A percentile compares a stretch with the other conserved stretches of the same genome.
phyloP scores from a whole-genome alignment of 2,329 filamentous ascomycete species.

The Cercospora sp. region DNA sequence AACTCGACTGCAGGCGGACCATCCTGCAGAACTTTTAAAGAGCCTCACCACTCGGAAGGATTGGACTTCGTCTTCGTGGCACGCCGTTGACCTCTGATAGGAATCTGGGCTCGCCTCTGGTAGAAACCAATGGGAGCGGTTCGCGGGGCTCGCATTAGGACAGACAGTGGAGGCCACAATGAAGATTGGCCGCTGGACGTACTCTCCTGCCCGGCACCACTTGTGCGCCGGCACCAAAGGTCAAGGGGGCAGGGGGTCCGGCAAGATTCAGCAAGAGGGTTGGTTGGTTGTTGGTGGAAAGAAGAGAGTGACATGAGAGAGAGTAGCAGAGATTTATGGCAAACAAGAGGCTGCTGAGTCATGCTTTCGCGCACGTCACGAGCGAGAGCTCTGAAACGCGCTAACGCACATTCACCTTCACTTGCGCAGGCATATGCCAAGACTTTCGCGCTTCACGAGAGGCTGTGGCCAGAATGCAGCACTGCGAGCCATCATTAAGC shows the following conservation, averaged over 20 bases:
- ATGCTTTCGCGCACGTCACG: neutral
- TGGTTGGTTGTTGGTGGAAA: neutral
- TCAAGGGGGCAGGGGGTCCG: neutral
- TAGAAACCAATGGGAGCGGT: neutral
- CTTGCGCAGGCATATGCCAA: neutral
- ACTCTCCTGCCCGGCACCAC: neutral
- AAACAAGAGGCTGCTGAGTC: neutral
- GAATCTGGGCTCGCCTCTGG: neutral
- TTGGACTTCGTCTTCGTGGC: slow-evolving; percentile 5
- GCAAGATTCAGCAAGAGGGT: neutral
- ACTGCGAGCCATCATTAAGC: neutral
- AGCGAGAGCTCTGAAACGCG: neutral
- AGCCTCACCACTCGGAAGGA: neutral
- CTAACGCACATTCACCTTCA: slow-evolving; percentile 2
- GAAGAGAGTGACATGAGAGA: neutral
- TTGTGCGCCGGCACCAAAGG: neutral
- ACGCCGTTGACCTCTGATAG: neutral
- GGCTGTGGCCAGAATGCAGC: neutral
- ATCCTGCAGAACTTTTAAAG: neutral
- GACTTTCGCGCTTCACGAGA: neutral
- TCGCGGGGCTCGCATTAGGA: slow-evolving; percentile 1
- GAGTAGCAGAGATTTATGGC: neutral
- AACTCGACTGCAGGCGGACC: slow-evolving; percentile 2
- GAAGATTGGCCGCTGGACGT: neutral
- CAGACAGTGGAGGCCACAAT: neutral